These are phyloP conservation scores for Trametes versicolor DNA, from an alignment of 1,284 basidiomycete genomes.

Conservation along the genomic window DNA sequence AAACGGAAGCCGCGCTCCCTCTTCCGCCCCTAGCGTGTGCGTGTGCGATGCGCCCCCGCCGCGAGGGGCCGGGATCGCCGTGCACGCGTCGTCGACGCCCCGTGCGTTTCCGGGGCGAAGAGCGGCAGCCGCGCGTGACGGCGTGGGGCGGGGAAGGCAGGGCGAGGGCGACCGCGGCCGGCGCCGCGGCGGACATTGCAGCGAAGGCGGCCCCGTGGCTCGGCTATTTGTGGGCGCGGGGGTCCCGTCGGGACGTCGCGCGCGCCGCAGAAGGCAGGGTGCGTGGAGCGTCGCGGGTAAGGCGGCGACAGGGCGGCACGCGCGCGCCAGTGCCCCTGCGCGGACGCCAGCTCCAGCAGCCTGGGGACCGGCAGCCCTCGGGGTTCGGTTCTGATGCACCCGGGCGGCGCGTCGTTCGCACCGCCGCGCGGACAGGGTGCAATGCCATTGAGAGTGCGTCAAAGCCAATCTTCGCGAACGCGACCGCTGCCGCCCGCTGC, in stretches of 20 bases:
- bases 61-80: constrained; percentile 20
- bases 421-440: constrained; percentile 18
- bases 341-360: background rate
- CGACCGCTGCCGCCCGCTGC: constrained; percentile 6
- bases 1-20: constrained; percentile 3
- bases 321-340: background rate
- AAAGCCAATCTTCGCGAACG: constrained; percentile 20
- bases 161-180: constrained; percentile 16
- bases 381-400: constrained; percentile 15
- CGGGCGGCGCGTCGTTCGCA: constrained; percentile 14
- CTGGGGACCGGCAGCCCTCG: constrained; percentile 9
- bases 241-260: constrained; percentile 13
- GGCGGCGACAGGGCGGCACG: constrained; percentile 26
- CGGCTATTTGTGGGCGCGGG: constrained; percentile 27
- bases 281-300: constrained; percentile 31
- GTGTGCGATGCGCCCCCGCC: constrained; percentile 18
- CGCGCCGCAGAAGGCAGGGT: constrained; percentile 17
- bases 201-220: constrained; percentile 21
- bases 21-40: background rate
- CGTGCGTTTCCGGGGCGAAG: constrained; percentile 6
- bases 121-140: background rate
- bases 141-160: constrained; percentile 8
- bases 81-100: background rate
- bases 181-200: constrained; percentile 22
- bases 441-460: background rate